Evolutionary conservation across 257 asterid species (phyloP), one percentile per base, ranked within the genome.

Genomic region (Scutellaria barbata): DNA sequence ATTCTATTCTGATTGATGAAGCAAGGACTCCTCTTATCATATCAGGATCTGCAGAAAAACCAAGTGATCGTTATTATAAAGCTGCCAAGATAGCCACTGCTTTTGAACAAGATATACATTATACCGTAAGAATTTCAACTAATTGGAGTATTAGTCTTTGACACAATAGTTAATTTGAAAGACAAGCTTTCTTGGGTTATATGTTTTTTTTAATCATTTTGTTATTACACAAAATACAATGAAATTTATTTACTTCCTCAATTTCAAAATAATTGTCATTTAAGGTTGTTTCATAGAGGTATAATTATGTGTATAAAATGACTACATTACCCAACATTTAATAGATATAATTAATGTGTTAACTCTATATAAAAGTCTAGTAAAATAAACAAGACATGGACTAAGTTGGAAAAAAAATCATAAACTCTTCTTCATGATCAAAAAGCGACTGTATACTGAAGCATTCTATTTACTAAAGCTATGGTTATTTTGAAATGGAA

Each of bases 21-120:
- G 99, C 99, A 80, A 91, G 99, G 85, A 91, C 98, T 67, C 99
- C 99, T 66, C 98, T 94, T 60, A 94, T 94, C 81, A 94, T 94
- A 86, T 94, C 99, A 41, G 98, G 97, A 70, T 89, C 96, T 65
- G 99, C 98, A 25, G 98, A 94, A 78, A 94, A 80, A 73, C 99
- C 96, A 76, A 94, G 99, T 73, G 99, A 91, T 70, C 92, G 83
- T 33, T 94, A 94, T 85, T 91, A 86, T 65, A 94, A 94, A 91
- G 96, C 98, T 81, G 96, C 99, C 73, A 94, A 89, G 83, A 87
- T 94, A 37, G 98, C 98, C 59, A 78, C 88, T 54, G 96, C 97
- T 72, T 94, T 91, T 77, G 95, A 86, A 83, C 85, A 86, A 77
- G 96, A 89, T 74, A 77, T 91, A 81, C 99, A 94, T 76, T 94